Evolutionary conservation across 2,329 filamentous ascomycete species (phyloP), one percentile per base, ranked within the genome.

Genomic region (Fusarium sp.): DNA sequence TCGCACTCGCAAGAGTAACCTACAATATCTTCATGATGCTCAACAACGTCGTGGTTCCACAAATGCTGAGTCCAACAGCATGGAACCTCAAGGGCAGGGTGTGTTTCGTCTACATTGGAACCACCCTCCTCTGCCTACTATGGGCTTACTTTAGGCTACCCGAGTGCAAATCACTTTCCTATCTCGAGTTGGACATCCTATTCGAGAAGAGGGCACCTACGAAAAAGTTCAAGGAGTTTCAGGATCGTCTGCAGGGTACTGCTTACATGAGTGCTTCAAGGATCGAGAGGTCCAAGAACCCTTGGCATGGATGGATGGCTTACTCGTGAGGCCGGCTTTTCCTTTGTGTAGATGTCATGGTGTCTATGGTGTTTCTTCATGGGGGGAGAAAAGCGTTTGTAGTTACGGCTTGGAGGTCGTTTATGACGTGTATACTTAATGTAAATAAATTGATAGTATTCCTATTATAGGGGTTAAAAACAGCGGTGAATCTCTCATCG

Each of bases 1-100:
- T 85, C 24, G 83, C 84, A 16, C 70, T 85, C 16, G 83, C 80
- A 4, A 78, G 83, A 37, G 80, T 77, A 2, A 63, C 70, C 6
- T 79, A 79, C 38, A 76, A 76, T 27, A 38, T 78, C 14, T 65
- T 69, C 18, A 57, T 68, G n/a, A 76, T 80, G 57, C 50, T 79
- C 50, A 80, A 78, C 56, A 77, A 78, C 31, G 65, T 79, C n/a
- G 66, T 79, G 5, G 76, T 77, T 35, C 79, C 79, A 5, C 73
- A 77, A 14, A 77, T 79, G 75, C 65, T 77, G n/a, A 80, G 80
- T 52, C 79, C 79, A 11, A 72, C 72, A 0, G 76, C 75, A 11
- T 78, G 75, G 65, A 75, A 79, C 18, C 71, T 79, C 24, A 67
- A 73, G 20, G 79, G 79, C 2, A 80, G 78, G 9, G 69, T 74